These are phyloP conservation scores for Kwoniella pini DNA, from an alignment of 768 basidiomycete species.

Conservation along the genomic window DNA sequence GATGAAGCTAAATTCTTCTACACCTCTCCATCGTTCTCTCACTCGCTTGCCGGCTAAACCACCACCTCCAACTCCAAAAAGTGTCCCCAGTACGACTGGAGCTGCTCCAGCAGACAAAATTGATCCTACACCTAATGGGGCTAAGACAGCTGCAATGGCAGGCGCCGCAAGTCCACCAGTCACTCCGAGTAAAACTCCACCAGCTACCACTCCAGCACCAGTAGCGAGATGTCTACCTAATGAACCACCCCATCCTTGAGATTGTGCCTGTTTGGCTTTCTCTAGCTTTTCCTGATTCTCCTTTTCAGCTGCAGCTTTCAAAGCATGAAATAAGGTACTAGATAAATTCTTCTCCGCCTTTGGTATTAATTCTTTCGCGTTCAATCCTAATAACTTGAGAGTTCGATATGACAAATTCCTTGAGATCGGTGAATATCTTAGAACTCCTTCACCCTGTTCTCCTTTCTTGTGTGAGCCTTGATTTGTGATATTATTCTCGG, in stretches of 20 bases:
- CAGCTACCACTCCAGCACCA: constrained; percentile 55
- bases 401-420: constrained; percentile 38
- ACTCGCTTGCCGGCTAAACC: constrained; percentile 56
- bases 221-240: constrained; percentile 54
- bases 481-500: constrained; percentile 16
- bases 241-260: constrained; percentile 56
- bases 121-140: constrained; percentile 50
- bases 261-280: constrained; percentile 44
- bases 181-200: constrained; percentile 56
- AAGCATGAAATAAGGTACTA: constrained; percentile 41
- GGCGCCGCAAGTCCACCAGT: constrained; percentile 58
- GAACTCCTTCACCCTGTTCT: constrained; percentile 33
- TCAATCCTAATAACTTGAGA: constrained; percentile 35
- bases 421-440: constrained; percentile 47
- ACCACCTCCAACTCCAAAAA: constrained; percentile 57
- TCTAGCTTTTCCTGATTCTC: constrained; percentile 46
- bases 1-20: constrained; percentile 56
- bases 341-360: constrained; percentile 44
- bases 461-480: constrained; percentile 3
- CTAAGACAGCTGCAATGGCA: constrained; percentile 55
- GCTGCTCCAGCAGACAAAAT: constrained; percentile 53
- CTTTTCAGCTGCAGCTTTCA: constrained; percentile 37
- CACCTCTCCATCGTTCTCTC: constrained; percentile 55
- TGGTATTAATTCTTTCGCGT: constrained; percentile 26
- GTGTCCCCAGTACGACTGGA: constrained; percentile 55